phyloP scores from a whole-genome alignment of 2,329 filamentous ascomycete genomes.

The Beauveria australis region DNA sequence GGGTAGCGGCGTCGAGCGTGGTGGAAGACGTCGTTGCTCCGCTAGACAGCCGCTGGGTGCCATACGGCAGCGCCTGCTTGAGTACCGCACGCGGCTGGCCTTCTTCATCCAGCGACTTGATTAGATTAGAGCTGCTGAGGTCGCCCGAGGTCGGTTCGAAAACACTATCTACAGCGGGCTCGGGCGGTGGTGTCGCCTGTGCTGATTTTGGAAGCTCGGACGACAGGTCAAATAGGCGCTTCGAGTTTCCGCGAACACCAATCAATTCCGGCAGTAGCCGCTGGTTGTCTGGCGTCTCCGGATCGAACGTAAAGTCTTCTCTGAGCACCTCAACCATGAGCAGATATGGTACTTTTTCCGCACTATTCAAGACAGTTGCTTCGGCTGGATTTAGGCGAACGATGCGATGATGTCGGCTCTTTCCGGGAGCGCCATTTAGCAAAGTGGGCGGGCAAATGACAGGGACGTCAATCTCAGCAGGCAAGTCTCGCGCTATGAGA shows the following conservation, averaged over 20 bases:
- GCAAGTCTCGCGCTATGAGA: conserved; percentile 71
- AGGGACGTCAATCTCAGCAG: conserved; percentile 76
- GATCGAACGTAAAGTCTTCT: conserved; percentile 78
- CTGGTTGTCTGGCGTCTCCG: conserved; percentile 64
- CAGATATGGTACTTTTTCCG: conserved; percentile 76
- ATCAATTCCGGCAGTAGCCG: conserved; percentile 52
- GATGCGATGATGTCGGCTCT: conserved; percentile 73
- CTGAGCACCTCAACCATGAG: conserved; percentile 76
- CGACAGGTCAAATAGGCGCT: conserved; percentile 57
- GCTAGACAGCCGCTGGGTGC: conserved; percentile 50
- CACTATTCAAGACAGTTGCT: conserved; percentile 77
- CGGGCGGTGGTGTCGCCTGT: conserved; percentile 31
- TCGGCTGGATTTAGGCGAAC: conserved; percentile 77
- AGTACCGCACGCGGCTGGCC: conserved; percentile 20
- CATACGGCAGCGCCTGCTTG: conserved; percentile 23
- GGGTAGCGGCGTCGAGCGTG: conserved; percentile 53
- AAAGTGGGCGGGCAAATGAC: conserved; percentile 71
- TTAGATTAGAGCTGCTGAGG: conserved; percentile 62
- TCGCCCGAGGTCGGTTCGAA: conserved; percentile 78
- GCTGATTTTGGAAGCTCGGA: conserved; percentile 54
- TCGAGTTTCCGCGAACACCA: conserved; percentile 47
- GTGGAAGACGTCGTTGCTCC: conserved; percentile 53
- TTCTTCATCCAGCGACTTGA: conserved; percentile 50
- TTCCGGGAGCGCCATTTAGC: conserved; percentile 62
- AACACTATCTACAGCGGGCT: conserved; percentile 58